These are phyloP conservation scores for Lactarius evosmus DNA, from an alignment of 768 basidiomycete genomes.

Conservation along the genomic window DNA sequence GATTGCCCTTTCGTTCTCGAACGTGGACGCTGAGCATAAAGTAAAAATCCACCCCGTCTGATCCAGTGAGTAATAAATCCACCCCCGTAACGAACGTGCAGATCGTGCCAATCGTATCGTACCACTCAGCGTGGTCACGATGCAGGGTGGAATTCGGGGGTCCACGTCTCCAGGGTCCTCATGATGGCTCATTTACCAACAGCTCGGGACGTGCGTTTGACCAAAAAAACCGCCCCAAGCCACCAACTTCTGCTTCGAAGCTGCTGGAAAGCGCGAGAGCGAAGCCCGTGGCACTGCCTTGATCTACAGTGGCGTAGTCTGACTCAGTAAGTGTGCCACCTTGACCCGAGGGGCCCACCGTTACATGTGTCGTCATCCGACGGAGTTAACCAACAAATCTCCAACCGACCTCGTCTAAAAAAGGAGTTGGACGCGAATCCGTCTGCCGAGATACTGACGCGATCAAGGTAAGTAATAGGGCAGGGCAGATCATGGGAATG, in stretches of 20 bases:
- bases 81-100: neutral
- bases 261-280: neutral
- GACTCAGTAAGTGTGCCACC: neutral
- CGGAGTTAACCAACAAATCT: neutral
- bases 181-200: neutral
- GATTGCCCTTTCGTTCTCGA: too few relatives aligned
- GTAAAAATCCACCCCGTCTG: neutral
- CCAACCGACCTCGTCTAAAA: neutral
- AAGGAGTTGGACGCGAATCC: neutral
- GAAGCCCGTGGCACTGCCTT: neutral
- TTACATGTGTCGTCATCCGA: neutral
- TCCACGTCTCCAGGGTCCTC: neutral
- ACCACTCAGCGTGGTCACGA: neutral
- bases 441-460: neutral
- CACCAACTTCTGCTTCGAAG: neutral
- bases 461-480: neutral
- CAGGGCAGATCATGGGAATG: neutral
- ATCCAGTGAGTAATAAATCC: neutral
- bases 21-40: neutral
- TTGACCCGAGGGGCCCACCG: neutral
- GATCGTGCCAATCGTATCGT: neutral
- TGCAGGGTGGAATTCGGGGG: neutral
- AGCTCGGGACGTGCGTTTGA: neutral
- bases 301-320: neutral
- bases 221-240: neutral